Percentiles rank a stretch among this genome's conserved stretches.
phyloP scores from a whole-genome alignment of 768 basidiomycete species.

The Gymnopilus junonius region DNA sequence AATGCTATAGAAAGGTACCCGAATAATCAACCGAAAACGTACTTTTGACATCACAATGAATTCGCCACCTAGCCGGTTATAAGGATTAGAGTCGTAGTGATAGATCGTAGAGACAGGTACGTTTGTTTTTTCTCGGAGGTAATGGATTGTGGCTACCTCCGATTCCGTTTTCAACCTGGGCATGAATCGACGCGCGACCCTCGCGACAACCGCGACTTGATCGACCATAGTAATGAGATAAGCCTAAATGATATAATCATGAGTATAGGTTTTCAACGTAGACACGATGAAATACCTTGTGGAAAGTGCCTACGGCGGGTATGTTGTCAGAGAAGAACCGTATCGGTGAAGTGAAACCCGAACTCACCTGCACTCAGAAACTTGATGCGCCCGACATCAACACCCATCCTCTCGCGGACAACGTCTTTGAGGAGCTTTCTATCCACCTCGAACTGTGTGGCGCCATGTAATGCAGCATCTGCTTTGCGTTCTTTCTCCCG shows the following conservation, averaged over 20 bases:
- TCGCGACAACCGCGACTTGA: slow-evolving; percentile 67
- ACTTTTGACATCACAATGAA: slow-evolving; percentile 90
- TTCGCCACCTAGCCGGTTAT: slow-evolving; percentile 83
- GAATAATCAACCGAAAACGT: slow-evolving; percentile 24
- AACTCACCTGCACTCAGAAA: slow-evolving; percentile 76
- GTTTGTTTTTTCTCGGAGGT: slow-evolving; percentile 68
- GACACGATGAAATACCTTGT: slow-evolving; percentile 54
- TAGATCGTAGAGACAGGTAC: slow-evolving; percentile 80
- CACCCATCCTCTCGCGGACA: slow-evolving; percentile 68
- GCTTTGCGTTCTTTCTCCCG: slow-evolving; percentile 64
- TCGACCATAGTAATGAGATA: slow-evolving; percentile 75
- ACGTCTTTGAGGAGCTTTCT: slow-evolving; percentile 76
- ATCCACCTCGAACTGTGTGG: slow-evolving; percentile 76
- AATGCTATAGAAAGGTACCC: background rate
- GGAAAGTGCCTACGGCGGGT: slow-evolving; percentile 71
- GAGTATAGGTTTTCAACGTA: background rate
- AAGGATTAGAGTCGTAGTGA: slow-evolving; percentile 82
- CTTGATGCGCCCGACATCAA: slow-evolving; percentile 68
- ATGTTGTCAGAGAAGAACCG: slow-evolving; percentile 5
- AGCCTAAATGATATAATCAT: slow-evolving; percentile 48
- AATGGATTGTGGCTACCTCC: slow-evolving; percentile 86
- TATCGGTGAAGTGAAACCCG: slow-evolving; percentile 19
- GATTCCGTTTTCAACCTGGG: slow-evolving; percentile 86
- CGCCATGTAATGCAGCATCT: slow-evolving; percentile 64
- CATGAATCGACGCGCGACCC: slow-evolving; percentile 87